Evolutionary conservation across 75 land plant genomes (phyloP), one percentile per base, ranked within the genome.

Genomic region (Gnetum montanum): DNA sequence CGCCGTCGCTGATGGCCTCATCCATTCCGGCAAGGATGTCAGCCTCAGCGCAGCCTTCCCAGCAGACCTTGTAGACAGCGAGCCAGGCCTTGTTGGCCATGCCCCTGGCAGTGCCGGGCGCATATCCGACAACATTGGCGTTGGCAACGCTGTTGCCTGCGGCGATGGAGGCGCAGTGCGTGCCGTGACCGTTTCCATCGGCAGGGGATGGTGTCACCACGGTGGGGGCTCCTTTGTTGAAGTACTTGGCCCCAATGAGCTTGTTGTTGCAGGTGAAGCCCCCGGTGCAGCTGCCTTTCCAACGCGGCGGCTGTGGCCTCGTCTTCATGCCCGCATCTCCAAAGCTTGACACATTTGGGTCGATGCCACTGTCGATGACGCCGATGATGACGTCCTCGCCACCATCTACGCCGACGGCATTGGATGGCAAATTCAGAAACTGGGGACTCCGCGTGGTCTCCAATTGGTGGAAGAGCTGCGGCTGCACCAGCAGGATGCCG

Each of bases 381-480:
- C 89, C 89, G 23, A 85, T 64, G 18, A 85, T 74, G 15, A 81
- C 66, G 11, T 64, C 73, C 5, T 57, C n/a, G 3, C 79, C 83
- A 13, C 85, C 82, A 10, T 16, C 0, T 4, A 53, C n/a, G 3
- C 79, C 83, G 13, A 81, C 82, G 13, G 12, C 0, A 1, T 41
- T 24, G 0, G 58, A 23, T n/a, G 48, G 50, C 24, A 85, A 65
- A 3, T 70, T 66, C 24, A 85, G 62, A 43, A 85, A 85, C 12
- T 71, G 31, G 0, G 76, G 71, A 0, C 80, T 70, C 46, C 70
- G 70, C 4, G 89, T 81, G 0, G 88, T 84, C 40, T 80, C 75
- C 8, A 62, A 63, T 35, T 76, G 64, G 31, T 47, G 65, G 3
- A 37, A 22, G 12, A 37, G 33, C 16, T 68, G 69, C 2, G 54